phyloP scores from a whole-genome alignment of 176 grass and related monocot genomes.

The Oryza meyeriana region DNA sequence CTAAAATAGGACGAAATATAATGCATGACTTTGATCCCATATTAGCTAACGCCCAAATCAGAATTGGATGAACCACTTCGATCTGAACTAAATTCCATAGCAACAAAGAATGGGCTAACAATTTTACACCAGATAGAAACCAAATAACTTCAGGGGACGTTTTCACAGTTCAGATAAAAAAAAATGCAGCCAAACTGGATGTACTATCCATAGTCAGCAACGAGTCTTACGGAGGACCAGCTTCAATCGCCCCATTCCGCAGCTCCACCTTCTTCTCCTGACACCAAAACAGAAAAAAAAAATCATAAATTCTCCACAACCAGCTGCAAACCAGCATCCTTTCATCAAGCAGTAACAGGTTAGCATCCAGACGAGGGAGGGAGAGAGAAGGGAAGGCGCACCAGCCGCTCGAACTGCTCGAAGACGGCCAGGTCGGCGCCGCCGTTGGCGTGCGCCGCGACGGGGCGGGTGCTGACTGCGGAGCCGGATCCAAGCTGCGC shows the following conservation, averaged over 20 bases:
- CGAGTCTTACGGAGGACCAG: conserved; percentile 37
- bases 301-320: background rate
- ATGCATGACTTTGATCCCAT: background rate
- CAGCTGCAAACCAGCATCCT: background rate
- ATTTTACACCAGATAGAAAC: conserved; percentile 6
- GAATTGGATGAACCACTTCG: background rate
- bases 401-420: conserved; percentile 63
- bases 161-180: background rate
- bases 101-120: background rate
- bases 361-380: background rate
- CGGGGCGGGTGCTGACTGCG: background rate
- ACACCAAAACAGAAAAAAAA: conserved; percentile 5
- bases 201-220: background rate
- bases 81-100: background rate
- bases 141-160: background rate
- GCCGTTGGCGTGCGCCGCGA: conserved; percentile 17
- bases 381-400: background rate
- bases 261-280: conserved; percentile 49
- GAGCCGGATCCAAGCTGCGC: conserved; percentile 5
- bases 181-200: conserved; percentile 7
- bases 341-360: background rate
- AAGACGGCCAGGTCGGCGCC: conserved; percentile 54
- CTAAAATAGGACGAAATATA: background rate
- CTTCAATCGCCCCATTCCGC: conserved; percentile 40
- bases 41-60: conserved; percentile 3